These are phyloP conservation scores for Akanthomyces dipterigenus DNA, from an alignment of 2,329 filamentous ascomycete species.

Conservation along the genomic window DNA sequence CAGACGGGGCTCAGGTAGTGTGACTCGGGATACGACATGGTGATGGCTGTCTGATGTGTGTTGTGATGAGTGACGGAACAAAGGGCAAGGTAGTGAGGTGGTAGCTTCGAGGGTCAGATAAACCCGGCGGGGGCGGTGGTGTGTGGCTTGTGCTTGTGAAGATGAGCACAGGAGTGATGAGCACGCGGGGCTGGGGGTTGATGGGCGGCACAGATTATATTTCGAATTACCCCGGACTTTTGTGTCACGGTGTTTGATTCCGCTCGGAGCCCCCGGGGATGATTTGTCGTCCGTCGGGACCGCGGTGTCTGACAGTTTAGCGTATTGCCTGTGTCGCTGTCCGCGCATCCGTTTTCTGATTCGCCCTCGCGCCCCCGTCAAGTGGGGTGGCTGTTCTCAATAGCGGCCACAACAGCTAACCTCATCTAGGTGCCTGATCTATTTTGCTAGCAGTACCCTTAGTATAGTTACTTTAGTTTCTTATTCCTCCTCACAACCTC, in stretches of 20 bases:
- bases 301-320: not conserved
- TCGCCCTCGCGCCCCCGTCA: too few species aligned
- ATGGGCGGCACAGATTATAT: not conserved
- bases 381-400: too few species aligned
- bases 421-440: too few species aligned
- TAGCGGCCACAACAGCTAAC: too few species aligned
- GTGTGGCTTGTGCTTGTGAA: not conserved
- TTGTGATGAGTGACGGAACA: not conserved
- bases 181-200: not conserved
- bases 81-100: not conserved
- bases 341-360: too few species aligned
- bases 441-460: too few species aligned
- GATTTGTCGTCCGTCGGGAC: not conserved
- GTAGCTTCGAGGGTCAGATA: not conserved
- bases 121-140: not conserved
- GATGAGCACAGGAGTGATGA: not conserved
- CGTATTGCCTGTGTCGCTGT: not conserved
- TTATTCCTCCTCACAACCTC: too few species aligned
- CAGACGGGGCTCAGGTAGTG: slow-evolving; percentile 78
- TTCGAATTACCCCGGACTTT: not conserved
- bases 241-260: not conserved
- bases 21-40: slow-evolving; percentile 63
- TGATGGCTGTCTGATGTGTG: slow-evolving; percentile 16
- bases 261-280: not conserved
- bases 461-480: too few species aligned